Percentiles rank a stretch among this genome's conserved stretches.
These are phyloP conservation scores for Beauveria medogensis DNA, from an alignment of 2,329 filamentous ascomycete species.

Conservation along the genomic window DNA sequence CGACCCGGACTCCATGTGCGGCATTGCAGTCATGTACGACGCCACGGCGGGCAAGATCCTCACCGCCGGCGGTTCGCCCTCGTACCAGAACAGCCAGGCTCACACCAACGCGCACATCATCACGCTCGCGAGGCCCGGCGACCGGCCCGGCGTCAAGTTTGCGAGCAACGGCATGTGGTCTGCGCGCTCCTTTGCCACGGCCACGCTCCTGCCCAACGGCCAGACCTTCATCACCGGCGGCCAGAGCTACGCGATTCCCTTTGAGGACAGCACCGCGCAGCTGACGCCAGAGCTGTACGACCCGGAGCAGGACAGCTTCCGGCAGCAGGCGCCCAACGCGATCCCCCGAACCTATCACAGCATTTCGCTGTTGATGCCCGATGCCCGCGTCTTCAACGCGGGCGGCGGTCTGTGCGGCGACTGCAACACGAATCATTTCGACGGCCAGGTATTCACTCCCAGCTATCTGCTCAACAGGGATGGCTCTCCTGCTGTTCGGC, in stretches of 20 bases:
- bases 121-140: conserved; percentile 30
- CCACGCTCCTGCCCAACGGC: conserved; percentile 41
- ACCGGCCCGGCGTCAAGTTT: not conserved
- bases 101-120: conserved; percentile 40
- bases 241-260: conserved; percentile 32
- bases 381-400: conserved; percentile 41
- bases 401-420: conserved; percentile 46
- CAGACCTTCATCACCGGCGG: conserved; percentile 40
- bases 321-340: conserved; percentile 26
- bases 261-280: conserved; percentile 34
- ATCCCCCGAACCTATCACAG: conserved; percentile 43
- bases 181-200: conserved; percentile 35
- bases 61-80: conserved; percentile 39
- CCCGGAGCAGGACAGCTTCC: conserved; percentile 32
- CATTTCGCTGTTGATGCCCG: conserved; percentile 38
- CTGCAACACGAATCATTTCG: conserved; percentile 40
- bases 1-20: conserved; percentile 44
- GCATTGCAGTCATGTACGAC: conserved; percentile 50
- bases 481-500: conserved; percentile 31
- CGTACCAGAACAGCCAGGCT: conserved; percentile 35
- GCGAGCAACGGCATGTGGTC: conserved; percentile 24
- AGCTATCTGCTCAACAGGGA: conserved; percentile 44
- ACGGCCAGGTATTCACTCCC: conserved; percentile 48
- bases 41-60: conserved; percentile 50
- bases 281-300: conserved; percentile 39